Evolutionary conservation across 306 rosid species (phyloP), one percentile per base, ranked within the genome.

Genomic region (Quercus alba): DNA sequence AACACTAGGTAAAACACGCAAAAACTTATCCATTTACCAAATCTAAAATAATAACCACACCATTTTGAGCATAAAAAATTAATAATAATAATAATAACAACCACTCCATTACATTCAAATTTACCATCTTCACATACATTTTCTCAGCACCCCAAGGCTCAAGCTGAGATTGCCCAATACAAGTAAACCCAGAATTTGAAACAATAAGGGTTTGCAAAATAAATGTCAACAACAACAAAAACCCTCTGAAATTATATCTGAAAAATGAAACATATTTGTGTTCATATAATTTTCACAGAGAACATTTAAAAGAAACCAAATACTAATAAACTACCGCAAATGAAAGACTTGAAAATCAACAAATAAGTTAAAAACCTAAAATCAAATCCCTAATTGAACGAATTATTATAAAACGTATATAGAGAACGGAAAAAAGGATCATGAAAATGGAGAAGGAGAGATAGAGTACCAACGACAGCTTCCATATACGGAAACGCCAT

Each of bases 401-500:
- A 67, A 67, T 35, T 9, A n/a, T 31, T 67, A 3, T 19, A 19
- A 67, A 33, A 67, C 38, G 72, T 33, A 35, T 20, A 59, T 1
- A 59, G 25, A 59, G 6, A 59, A 56, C n/a, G 21, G 63, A 17
- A 17, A 49, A 61, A 73, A 15, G 52, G 41, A 61, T 14, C 0
- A 38, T 12, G n/a, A 51, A 41, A 64, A 4, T 19, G 66, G 26
- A 12, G 78, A 79, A 62, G 80, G 73, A 38, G 21, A 54, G 70
- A 70, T 61, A 52, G 58, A 82, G 83, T 82, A 93, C 99, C 98
- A 57, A 95, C 97, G 14, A 95, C 99, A 26, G 98, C 94, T 90
- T 93, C 96, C 97, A 95, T 90, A 84, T 84, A 95, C 61, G 99
- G 97, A 75, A 93, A 91, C 89, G 82, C 97, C 99, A 95, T 95